Base-by-base conservation (phyloP, 768 basidiomycete genomes). In the Boletus barrowsii region DNA sequence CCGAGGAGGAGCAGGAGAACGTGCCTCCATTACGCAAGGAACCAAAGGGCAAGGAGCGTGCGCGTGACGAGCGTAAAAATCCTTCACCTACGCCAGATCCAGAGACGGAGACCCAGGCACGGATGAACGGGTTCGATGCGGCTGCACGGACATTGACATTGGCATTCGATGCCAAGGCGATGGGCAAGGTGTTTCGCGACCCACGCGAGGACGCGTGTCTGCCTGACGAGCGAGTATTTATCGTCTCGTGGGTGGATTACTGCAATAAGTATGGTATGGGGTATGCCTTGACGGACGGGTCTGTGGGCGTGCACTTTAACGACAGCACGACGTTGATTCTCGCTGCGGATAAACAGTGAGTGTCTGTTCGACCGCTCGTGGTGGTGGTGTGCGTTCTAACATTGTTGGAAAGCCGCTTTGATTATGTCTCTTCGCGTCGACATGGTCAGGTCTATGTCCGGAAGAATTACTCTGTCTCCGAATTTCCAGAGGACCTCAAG, bases 261-360 rank as follows among this genome's bases (percentile, higher is more conserved):
- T 96, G 93, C 69, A 92, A 94, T 72, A 98, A 98, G 77, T 99
- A 98, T 72, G 97, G 96, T n/a, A 98, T 98, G 91, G 97, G 96
- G 1, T 98, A 97, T 69, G 93, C 93, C 4, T 76, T 98, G 65
- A 96, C 93, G 18, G 94, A 99, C 65, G 94, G 96, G 4, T 89
- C 90, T 20, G 87, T 98, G 43, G 93, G 93, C 5, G 92, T 98
- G 20, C 87, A 98, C 72, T 99, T 97, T 75, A 98, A 98, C 64
- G 97, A 99, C 69, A 93, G 89, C 67, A 92, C 93, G 15, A 88
- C 82, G 30, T 68, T 97, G 58, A 82, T 97, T 32, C 74, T 98
- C 58, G 83, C 90, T 37, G 84, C 96, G 1, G 88, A 90, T 64
- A 95, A 92, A 71, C 74, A 83, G 96, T 96, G 62, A 62, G 92